A percentile compares a stretch with the other conserved stretches of the same genome.
phyloP scores from a whole-genome alignment of 1,284 basidiomycete genomes.

The Cryptococcus amylolentus region DNA sequence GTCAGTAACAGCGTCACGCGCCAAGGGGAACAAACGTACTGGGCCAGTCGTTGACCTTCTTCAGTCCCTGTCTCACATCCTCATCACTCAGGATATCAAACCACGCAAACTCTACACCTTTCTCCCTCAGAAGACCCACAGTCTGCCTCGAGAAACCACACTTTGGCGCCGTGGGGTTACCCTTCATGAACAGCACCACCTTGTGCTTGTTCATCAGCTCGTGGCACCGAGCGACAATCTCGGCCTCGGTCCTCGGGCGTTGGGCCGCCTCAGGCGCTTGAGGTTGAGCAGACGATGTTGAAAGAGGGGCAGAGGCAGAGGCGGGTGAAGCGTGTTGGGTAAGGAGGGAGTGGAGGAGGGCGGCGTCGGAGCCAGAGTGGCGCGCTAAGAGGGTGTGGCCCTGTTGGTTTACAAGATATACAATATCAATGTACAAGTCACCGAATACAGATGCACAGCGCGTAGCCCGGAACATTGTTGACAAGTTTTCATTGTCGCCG shows the following conservation, averaged over 20 bases:
- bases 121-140: conserved; percentile 61
- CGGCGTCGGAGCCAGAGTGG: conserved; percentile 77
- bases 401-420: conserved; percentile 49
- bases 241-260: conserved; percentile 45
- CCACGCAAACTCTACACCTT: conserved; percentile 63
- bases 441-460: not conserved
- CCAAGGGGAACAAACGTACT: conserved; percentile 22
- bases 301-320: conserved; percentile 32
- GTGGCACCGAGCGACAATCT: conserved; percentile 52
- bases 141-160: conserved; percentile 78
- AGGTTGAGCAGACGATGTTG: conserved; percentile 15
- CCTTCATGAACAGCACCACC: conserved; percentile 94
- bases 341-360: conserved; percentile 64
- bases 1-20: conserved; percentile 2
- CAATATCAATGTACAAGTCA: not conserved
- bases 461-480: not conserved
- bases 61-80: conserved; percentile 60
- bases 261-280: conserved; percentile 19
- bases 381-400: conserved; percentile 84
- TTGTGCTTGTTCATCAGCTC: conserved; percentile 61
- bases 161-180: conserved; percentile 75
- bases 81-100: conserved; percentile 73
- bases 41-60: conserved; percentile 52
- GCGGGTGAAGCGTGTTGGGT: conserved; percentile 55
- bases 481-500: conserved; percentile 1